These are phyloP conservation scores for Tausonia pullulans DNA, from an alignment of 1,284 basidiomycete species.

Conservation along the genomic window DNA sequence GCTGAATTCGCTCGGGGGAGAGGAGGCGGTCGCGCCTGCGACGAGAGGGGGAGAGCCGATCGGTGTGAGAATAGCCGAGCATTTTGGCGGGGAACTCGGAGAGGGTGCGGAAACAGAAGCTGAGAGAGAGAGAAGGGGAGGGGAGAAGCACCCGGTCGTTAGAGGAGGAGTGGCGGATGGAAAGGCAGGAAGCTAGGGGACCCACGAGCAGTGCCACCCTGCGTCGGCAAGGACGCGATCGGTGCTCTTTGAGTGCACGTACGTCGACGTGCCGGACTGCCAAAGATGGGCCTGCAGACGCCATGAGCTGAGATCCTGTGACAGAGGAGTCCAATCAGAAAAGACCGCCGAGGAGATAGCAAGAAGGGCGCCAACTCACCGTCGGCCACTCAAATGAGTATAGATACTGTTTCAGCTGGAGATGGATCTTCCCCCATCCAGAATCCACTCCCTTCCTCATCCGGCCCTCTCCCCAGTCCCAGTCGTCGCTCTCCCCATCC, in stretches of 20 bases:
- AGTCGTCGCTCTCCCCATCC: background rate
- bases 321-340: background rate
- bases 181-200: background rate
- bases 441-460: slow-evolving; percentile 19
- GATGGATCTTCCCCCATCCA: slow-evolving; percentile 43
- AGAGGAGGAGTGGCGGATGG: background rate
- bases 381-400: slow-evolving; percentile 55
- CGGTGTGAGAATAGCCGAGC: slow-evolving; percentile 53
- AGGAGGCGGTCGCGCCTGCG: slow-evolving; percentile 40
- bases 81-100: slow-evolving; percentile 52
- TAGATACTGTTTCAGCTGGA: slow-evolving; percentile 51
- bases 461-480: background rate
- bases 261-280: slow-evolving; percentile 33
- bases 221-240: slow-evolving; percentile 49
- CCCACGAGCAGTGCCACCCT: slow-evolving; percentile 38
- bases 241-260: slow-evolving; percentile 47
- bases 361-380: slow-evolving; percentile 26
- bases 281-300: slow-evolving; percentile 46
- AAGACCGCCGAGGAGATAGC: background rate
- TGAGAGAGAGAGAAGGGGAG: slow-evolving; percentile 40
- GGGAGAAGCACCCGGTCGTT: no score
- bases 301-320: slow-evolving; percentile 31
- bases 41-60: slow-evolving; percentile 42
- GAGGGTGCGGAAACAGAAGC: slow-evolving; percentile 53
- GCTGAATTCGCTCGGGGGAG: slow-evolving; percentile 45